Evolutionary conservation across 2,329 filamentous ascomycete genomes (phyloP), one percentile per base, ranked within the genome.

Genomic region (Curvularia sp.): DNA sequence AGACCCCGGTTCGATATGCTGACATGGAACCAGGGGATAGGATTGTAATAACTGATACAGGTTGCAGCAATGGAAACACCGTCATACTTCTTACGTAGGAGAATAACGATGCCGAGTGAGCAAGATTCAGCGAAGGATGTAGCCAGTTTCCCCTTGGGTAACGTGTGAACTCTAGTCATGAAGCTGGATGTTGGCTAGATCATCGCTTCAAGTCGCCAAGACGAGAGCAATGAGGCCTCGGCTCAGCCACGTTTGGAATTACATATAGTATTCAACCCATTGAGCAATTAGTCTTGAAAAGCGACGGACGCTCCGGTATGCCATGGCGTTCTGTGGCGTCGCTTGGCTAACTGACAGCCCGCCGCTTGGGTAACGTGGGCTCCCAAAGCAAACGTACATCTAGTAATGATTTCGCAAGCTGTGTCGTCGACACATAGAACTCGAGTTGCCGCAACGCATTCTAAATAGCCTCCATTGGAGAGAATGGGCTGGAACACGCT

Each of bases 101-200:
- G 50, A 28, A 63, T 59, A 55, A 51, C 54, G 49, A 56, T 55
- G 49, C 34, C 55, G 52, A 52, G 45, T 53, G 52, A 51, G 48
- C 25, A 41, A 49, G 39, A 34, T 25, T 41, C 36, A 34, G 41
- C 1, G 19, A 53, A 38, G 43, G 25, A 39, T 49, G 19, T 18
- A 23, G 54, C 46, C 21, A 30, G 21, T n/a, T 34, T 32, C 30
- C 43, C 49, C 50, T 57, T 47, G 54, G 48, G 55, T 61, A 49
- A 45, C 10, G 18, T 23, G 42, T 38, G 43, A 46, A 49, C 39
- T 52, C 50, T 48, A 45, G 49, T 53, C 21, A 57, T 38, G 49
- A 30, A 25, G 28, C 25, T 48, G 39, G 32, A 50, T 30, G 36
- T n/a, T 59, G 32, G 46, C 43, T 59, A 39, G 53, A 28, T 41